Evolutionary conservation across 2,329 filamentous ascomycete genomes (phyloP), one percentile per base, ranked within the genome.

Genomic region (Penicillium sclerotiorum): DNA sequence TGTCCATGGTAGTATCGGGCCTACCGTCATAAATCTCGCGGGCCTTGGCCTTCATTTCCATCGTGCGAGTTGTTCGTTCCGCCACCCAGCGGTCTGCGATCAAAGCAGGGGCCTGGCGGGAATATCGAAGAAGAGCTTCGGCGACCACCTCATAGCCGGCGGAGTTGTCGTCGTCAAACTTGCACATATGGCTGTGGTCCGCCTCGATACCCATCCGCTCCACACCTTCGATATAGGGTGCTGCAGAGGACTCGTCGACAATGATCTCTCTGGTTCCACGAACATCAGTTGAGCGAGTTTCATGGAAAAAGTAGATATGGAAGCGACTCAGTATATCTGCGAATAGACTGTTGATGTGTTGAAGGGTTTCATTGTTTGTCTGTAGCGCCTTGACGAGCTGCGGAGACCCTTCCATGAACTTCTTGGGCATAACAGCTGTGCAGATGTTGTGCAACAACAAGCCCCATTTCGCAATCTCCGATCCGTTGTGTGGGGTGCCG

Each of bases 151-250:
- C 75, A 62, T 85, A 92, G 0, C 88, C 88, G 0, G 87, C 85
- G 0, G 87, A 80, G 53, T 77, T 81, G 41, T 78, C 76, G 54
- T 79, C 80, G 18, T 83, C 78, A 52, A 89, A 90, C 62, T 89
- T 89, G 74, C 85, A 88, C 83, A 90, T 89, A 36, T 78, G 76
- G 1, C 82, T 83, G 63, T 89, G 86, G n/a, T 81, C 83, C 7
- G 85, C 84, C 58, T 89, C 86, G 50, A 90, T 88, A n/a, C 86
- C 86, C 68, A 86, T 88, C 56, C 87, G 86, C 35, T 82, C 84
- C 0, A 88, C 86, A 25, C 86, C 86, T 5, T 85, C 84, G 12
- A 89, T 73, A 47, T 83, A 81, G 0, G 88, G 88, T 15, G 84
- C 81, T 1, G 88, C 88, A 1, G 87, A 90, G 39, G 75, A 76